phyloP scores from a whole-genome alignment of 805 yeast species.

The Vanderwaltozyma verrucispora region DNA sequence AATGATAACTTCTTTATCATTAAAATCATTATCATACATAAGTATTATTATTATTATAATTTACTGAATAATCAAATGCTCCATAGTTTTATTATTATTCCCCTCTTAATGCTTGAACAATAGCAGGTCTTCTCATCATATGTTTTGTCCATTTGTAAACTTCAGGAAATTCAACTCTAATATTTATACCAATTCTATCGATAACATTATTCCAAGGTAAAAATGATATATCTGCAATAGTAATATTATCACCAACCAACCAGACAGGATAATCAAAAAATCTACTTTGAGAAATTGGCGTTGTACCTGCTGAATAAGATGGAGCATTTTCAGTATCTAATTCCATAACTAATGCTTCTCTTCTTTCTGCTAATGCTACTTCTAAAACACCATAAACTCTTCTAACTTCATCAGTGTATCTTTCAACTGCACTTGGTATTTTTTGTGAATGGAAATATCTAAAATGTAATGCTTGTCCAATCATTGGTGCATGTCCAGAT shows the following conservation, averaged over 20 bases:
- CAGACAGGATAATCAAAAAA: slow-evolving; percentile 91
- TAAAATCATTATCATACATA: no score
- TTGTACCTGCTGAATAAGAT: slow-evolving; percentile 77
- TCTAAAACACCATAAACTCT: slow-evolving; percentile 90
- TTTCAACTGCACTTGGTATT: slow-evolving; percentile 80
- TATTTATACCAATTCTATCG: slow-evolving; percentile 81
- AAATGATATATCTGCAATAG: slow-evolving; percentile 85
- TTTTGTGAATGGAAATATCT: slow-evolving; percentile 79
- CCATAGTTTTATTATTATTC: slow-evolving; percentile 32
- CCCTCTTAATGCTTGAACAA: slow-evolving; percentile 74
- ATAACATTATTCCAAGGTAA: slow-evolving; percentile 98
- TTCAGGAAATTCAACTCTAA: slow-evolving; percentile 84
- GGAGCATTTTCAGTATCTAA: slow-evolving; percentile 81
- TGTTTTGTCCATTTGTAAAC: slow-evolving; percentile 92
- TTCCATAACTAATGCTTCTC: slow-evolving; percentile 86
- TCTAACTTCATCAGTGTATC: slow-evolving; percentile 87
- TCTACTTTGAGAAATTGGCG: slow-evolving; percentile 74
- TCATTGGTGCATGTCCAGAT: slow-evolving; percentile 97
- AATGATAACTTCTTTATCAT: no score
- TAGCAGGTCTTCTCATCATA: slow-evolving; percentile 94
- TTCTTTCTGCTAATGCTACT: slow-evolving; percentile 86
- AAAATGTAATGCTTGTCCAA: slow-evolving; percentile 93
- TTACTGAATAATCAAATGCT: no score
- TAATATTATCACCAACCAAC: slow-evolving; percentile 77
- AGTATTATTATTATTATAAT: no score